Evolutionary conservation across 2,329 filamentous ascomycete genomes (phyloP), one percentile per base, ranked within the genome.

Genomic region (Dactylonectria macrodidyma): DNA sequence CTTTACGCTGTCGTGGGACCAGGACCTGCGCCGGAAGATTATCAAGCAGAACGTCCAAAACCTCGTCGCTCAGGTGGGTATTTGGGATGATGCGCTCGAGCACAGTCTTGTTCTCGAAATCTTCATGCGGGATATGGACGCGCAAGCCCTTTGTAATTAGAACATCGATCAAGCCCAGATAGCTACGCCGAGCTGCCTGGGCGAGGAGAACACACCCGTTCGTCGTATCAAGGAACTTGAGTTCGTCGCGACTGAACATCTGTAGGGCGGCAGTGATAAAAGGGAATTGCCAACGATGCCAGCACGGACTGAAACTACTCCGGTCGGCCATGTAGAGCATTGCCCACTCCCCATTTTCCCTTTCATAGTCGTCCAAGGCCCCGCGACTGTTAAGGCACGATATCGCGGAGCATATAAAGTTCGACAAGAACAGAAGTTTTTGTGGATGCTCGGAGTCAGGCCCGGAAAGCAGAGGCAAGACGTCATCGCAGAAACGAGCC

Each of bases 401-500:
- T 24, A 76, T 55, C 11, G 73, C 69, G 51, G 65, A 57, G 14
- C 50, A 38, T 9, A 71, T 65, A 14, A 73, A 73, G 0, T 38
- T 46, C 2, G 65, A 65, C 2, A 76, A 52, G 24, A 74, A 73
- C 22, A 55, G n/a, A 5, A 75, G 22, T 14, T 54, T 54, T 11
- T 55, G 36, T 2, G 71, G 68, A 14, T 65, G 61, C 9, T 61
- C 47, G 30, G 48, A 47, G n/a, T 57, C 56, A 14, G 55, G 52
- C 5, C 50, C 59, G 16, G 47, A 54, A 7, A 74, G 9, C 41
- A 69, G 62, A 2, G 63, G 66, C n/a, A 76, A 51, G 1, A 76
- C 57, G 5, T 59, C 52, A 4, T 65, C 41, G 47, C 72, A 74
- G 19, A 79, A 79, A 16, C 76, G 71, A 24, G 65, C 66, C 78